Evolutionary conservation across 1,139 yeast species (phyloP), one percentile per base, ranked within the genome.

Genomic region (Taphrina communis): DNA sequence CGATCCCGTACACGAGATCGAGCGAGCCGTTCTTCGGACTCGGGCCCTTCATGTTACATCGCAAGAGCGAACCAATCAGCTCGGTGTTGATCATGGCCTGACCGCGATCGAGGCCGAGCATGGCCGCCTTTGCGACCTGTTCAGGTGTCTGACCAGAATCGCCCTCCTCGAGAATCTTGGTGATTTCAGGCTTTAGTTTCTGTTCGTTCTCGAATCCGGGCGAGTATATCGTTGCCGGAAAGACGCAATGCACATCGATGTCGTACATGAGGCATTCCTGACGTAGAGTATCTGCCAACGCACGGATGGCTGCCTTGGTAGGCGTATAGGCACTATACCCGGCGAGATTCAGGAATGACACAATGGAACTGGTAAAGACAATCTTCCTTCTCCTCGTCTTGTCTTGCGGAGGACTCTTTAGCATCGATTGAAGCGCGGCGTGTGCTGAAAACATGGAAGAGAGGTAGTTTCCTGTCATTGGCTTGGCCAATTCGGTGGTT

Each of bases 291-390:
- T 88, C 88, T 0, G 93, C 88, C 46, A 95, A 80, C 0, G 96
- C 81, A 73, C 90, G 83, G 11, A 94, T 77, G 0, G 97, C 97
- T 0, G 91, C 87, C 77, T 95, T 95, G 74, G 87, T 78, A 0
- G 99, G 99, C 0, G 94, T 94, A 76, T 95, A 95, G 74, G 91
- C 94, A 0, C 86, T 82, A 77, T 95, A 95, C 0, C 99, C 99
- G 62, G 92, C 89, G 75, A 94, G 88, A 3, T 97, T 91, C 80
- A 86, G 93, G 73, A 88, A 86, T 1, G 96, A 91, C 3, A 88
- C 86, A 6, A 88, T 89, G 0, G 97, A 90, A 0, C 97, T 89
- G 74, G 92, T 86, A 53, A 90, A 81, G 4, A 94, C 83, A 6
- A 95, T 78, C 48, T 63, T 63, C 44, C 67, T 39, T 25, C 53